These are phyloP conservation scores for Scheffersomyces lignicola DNA, from an alignment of 1,139 yeast genomes.

Conservation along the genomic window DNA sequence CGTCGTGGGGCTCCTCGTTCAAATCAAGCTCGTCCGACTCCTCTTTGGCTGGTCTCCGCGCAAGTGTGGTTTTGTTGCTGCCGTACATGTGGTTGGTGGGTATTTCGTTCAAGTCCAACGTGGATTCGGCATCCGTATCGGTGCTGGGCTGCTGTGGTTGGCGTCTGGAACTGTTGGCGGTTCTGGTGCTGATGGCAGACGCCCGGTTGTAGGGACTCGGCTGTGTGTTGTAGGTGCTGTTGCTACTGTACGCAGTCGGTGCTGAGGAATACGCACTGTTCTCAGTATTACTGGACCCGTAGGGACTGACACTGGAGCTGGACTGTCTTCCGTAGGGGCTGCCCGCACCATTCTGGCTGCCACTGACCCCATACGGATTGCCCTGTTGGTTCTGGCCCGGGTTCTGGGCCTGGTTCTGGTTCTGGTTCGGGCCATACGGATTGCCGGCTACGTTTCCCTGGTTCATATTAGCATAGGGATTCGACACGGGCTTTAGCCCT, in stretches of 20 bases:
- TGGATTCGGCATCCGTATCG: constrained; percentile 29
- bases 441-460: constrained; percentile 14
- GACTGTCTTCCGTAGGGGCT: constrained; percentile 3
- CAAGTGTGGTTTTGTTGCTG: constrained; percentile 22
- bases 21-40: constrained; percentile 33
- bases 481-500: constrained; percentile 44
- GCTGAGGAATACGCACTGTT: neutral
- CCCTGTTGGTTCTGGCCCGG: constrained; percentile 4
- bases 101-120: constrained; percentile 41
- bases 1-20: constrained; percentile 35
- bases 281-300: neutral
- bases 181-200: neutral
- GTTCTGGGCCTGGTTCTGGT: constrained; percentile 7
- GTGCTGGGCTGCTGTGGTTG: constrained; percentile 7
- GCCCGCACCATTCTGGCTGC: constrained; percentile 10
- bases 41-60: constrained; percentile 16
- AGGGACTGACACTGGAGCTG: constrained; percentile 3
- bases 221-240: too few relatives aligned
- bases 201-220: constrained; percentile 3
- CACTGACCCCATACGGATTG: constrained; percentile 11
- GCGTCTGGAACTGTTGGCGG: neutral
- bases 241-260: neutral
- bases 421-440: constrained; percentile 11
- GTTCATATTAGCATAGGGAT: constrained; percentile 42
- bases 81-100: constrained; percentile 37